These are phyloP conservation scores for Psilocybe cyanescens DNA, from an alignment of 768 basidiomycete genomes.

Conservation along the genomic window DNA sequence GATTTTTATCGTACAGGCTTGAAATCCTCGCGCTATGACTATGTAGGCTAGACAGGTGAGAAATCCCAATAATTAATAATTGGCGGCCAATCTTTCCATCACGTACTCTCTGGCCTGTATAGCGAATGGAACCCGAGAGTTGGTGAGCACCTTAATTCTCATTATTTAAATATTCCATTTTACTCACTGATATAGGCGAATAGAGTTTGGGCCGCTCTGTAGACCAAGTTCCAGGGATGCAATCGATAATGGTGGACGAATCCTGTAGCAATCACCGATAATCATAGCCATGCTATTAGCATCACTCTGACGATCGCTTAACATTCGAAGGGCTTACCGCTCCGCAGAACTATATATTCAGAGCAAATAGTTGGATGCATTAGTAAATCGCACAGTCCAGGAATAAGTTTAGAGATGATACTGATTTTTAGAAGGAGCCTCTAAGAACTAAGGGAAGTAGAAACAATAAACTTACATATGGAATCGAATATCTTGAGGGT, in stretches of 20 bases:
- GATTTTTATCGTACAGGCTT: no score
- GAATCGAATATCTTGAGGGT: constrained; percentile 62
- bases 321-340: constrained; percentile 29
- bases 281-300: not conserved
- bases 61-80: constrained; percentile 26
- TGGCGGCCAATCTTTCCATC: constrained; percentile 39
- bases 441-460: not conserved
- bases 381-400: no score
- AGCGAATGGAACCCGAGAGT: not conserved
- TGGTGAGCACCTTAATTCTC: not conserved
- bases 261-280: constrained; percentile 34
- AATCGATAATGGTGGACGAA: constrained; percentile 46
- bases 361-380: no score
- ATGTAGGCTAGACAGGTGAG: not conserved
- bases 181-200: constrained; percentile 44
- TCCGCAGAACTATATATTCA: constrained; percentile 30
- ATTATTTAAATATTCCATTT: not conserved
- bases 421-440: not conserved
- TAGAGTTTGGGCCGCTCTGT: constrained; percentile 51
- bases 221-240: constrained; percentile 56
- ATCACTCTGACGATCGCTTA: no score
- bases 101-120: constrained; percentile 39
- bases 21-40: no score
- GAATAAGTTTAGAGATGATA: no score
- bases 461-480: constrained; percentile 46